Base-by-base conservation (phyloP, 2,329 filamentous ascomycete genomes). In the Aspergillus sp. region DNA sequence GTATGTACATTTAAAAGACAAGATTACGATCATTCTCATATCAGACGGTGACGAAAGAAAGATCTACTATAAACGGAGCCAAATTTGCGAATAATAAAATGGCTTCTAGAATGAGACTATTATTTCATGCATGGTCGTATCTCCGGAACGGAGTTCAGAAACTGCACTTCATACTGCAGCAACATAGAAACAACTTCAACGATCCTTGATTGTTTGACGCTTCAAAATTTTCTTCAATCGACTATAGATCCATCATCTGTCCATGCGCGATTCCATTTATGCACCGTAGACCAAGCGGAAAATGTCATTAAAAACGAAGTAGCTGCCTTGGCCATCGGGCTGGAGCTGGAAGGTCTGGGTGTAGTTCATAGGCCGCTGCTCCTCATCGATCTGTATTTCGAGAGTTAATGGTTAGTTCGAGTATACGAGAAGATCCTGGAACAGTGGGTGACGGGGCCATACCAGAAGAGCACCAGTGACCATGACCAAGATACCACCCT, bases 261-360 rank as follows among this genome's bases (percentile, higher is more conserved):
- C 20, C 20, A 22, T 22, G 20, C 4, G 25, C 25, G 25, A 12
- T 30, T 12, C 25, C 25, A 30, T 30, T 39, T 39, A 39, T 39
- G 20, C 20, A 22, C 43, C 30, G 72, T 87, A 91, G 59, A 95
- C 81, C 53, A 97, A 81, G 74, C 88, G 88, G 83, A 97, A 97
- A 68, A 97, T 74, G 70, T 97, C 91, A 78, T 97, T 96, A 76
- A 84, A 85, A 67, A 97, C 86, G 69, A 82, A 96, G 77, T 86
- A 95, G 72, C 78, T 83, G 60, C 83, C 85, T 44, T 62, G 57
- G 23, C 71, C 71, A 47, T 89, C 85, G 52, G 82, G 84, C 56
- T 82, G 71, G 53, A 97, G 84, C 71, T 94, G 86, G 81, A 97
- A 97, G 48, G 81, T 74, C 75, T 97, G 90, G 48, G 84, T 84